Conservation (phyloP, 2,329 filamentous ascomycete species). For the Elsinoe arachidis region DNA sequence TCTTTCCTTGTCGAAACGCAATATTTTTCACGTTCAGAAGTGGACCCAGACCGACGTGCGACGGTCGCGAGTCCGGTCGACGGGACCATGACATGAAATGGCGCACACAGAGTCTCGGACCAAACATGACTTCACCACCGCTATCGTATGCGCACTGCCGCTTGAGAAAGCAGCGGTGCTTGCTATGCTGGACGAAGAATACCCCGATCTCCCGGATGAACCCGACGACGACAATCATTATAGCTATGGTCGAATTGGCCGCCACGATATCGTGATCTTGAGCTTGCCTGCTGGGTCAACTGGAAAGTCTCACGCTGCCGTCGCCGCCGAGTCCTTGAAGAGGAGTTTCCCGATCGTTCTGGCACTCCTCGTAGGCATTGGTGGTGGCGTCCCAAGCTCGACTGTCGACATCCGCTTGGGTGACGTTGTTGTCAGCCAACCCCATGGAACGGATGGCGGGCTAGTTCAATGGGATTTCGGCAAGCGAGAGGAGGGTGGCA, state of each 20-base stretch:
- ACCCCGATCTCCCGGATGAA: slow-evolving; percentile 9
- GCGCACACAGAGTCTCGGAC: background rate
- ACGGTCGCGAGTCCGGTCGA: no score
- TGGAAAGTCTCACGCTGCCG: slow-evolving; percentile 19
- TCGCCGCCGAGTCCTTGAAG: slow-evolving; percentile 18
- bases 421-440: slow-evolving; percentile 22
- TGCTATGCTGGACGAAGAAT: slow-evolving; percentile 16
- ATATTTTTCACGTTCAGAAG: no score
- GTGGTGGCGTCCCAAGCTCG: slow-evolving; percentile 19
- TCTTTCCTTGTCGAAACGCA: no score
- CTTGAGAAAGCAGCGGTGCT: slow-evolving; percentile 15
- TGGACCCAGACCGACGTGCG: no score
- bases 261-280: slow-evolving; percentile 22
- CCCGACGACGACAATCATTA: slow-evolving; percentile 19
- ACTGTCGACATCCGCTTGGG: slow-evolving; percentile 21
- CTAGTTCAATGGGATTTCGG: slow-evolving; percentile 23
- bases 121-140: slow-evolving; percentile 15
- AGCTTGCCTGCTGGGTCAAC: slow-evolving; percentile 18
- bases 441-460: slow-evolving; percentile 17
- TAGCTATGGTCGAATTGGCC: slow-evolving; percentile 20
- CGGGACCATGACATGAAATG: background rate
- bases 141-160: slow-evolving; percentile 18
- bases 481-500: slow-evolving; percentile 17
- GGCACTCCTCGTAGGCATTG: slow-evolving; percentile 20
- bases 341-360: slow-evolving; percentile 16